Base-by-base conservation (phyloP, 306 rosid species). In the Castanea sativa region DNA sequence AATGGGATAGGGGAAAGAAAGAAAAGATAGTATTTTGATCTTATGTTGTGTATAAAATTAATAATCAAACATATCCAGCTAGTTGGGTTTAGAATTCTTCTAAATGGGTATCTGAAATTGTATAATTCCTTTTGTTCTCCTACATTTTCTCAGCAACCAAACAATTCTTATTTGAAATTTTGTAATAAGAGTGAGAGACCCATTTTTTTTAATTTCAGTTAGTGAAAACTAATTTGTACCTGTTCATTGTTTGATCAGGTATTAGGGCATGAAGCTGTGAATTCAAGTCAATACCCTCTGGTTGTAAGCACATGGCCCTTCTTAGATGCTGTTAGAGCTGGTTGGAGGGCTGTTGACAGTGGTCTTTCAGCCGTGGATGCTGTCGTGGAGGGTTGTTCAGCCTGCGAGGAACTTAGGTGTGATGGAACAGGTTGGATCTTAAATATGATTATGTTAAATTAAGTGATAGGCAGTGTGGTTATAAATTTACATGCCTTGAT, bases 301-400 rank as follows among this genome's bases (percentile, higher is more conserved):
- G 92, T 95, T 30, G 95, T 95, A 81, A 92, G 96, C 85, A 91
- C 99, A 10, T 92, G 99, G 98, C 99, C 99, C 14, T 95, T 95
- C 76, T 3, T 95, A 53, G 97, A 92, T 85, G 99, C 97, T 75
- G 99, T 95, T 6, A 87, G 92, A 81, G 88, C 89, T 79, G 95
- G 97, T 2, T 92, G 98, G 99, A 84, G 73, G 69, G 91, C 84
- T 70, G 98, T 84, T 76, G 92, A 90, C 80, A 79, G 63, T 77
- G 99, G 97, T 32, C 73, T 87, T 55, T 86, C 99, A 3, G 95
- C 98, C 12, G 86, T 95, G 79, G 93, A 92, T 93, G 83, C 99
- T 9, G 99, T 92, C 16, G 92, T 95, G 33, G 91, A 91, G 82
- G 98, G 99, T 63, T 95, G 98, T 78, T 89, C 99, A 1, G 85